Base-by-base conservation (phyloP, 2,329 filamentous ascomycete genomes). In the Xylariomycetidae sp. region DNA sequence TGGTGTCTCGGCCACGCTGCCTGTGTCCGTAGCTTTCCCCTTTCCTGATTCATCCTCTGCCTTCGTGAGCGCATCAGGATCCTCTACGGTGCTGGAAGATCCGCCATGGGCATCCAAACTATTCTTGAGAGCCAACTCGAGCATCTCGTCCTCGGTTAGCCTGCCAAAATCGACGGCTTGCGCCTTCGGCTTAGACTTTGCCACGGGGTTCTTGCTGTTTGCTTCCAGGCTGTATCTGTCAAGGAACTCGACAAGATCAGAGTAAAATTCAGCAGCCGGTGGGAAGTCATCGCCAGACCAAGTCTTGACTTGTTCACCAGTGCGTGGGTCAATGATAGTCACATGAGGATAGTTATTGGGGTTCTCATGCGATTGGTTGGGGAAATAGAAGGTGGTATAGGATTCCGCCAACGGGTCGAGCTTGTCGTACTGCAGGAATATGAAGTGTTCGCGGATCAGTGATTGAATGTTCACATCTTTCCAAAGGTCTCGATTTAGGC, bases 71-170 rank as follows among this genome's bases (percentile, higher is more conserved):
- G 86, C 82, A 60, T 98, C 92, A 0, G 90, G 90, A 48, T 97
- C 90, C 38, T 82, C 73, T 6, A 84, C 68, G 0, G 74, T 52
- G 37, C 54, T 61, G 14, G 62, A 61, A 11, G 57, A 53, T 56
- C 50, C 61, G 13, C 58, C 62, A 22, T 63, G 66, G 19, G 72
- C 75, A 11, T 79, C 81, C 28, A 97, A 66, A 54, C 89, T 96
- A 63, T 94, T 92, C 57, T 89, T 80, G 54, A 98, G 61, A 0
- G 92, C 92, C 75, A 96, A 81, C 59, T 96, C 85, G 48, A 98
- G 67, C 88, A 95, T 94, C 64, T 98, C 89, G 31, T 97, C 89
- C 56, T 98, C 92, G 0, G 88, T 95, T 82, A 98, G 90, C 25
- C 85, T 80, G 38, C 85, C 84, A 2, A 96, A 77, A 45, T 90